Base-by-base conservation (phyloP, 2,329 filamentous ascomycete species). In the Arthrobotrys entomopaga region DNA sequence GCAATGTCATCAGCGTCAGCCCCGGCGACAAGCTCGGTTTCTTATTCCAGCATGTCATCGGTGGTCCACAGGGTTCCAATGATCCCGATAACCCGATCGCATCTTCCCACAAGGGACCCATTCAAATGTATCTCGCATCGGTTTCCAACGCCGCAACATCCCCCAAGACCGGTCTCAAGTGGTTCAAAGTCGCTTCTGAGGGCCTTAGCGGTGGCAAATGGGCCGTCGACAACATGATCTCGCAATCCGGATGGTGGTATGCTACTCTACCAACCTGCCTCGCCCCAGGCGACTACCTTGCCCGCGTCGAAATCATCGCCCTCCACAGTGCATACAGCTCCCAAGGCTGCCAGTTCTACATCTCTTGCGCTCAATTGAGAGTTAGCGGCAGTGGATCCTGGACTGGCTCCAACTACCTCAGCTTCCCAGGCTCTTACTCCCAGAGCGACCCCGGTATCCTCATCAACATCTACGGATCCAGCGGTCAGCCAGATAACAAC, bases 221-320 rank as follows among this genome's bases (percentile, higher is more conserved):
- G 87, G 87, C 85, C 53, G 81, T 85, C 10, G 86, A 88, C 76
- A 79, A 84, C 66, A 80, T 87, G 75, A 82, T 86, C 63, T 53
- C 65, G 42, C 48, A 53, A 11, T 82, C 82, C 75, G 81, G 83
- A 56, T 82, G 82, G 57, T 85, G 85, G 79, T 80, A 81, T 60
- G 84, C 87, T 70, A 83, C 82, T 67, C 85, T 88, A 65, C 87
- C 86, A 8, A 77, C 80, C 8, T 84, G 83, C 72, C 83, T 88
- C 60, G 83, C 83, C 40, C 80, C 85, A 4, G 87, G 87, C 19
- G 83, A 87, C 78, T 88, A 88, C 79, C 84, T 89, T 66, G 82
- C 88, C 10, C 84, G 87, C 16, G 85, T 86, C 63, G 87, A 88
- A 82, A 83, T 86, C 61, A 84, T 90, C 59, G 88, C 85, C 22